Conservation (phyloP, 257 asterid genomes). For the Nicotiana attenuata region DNA sequence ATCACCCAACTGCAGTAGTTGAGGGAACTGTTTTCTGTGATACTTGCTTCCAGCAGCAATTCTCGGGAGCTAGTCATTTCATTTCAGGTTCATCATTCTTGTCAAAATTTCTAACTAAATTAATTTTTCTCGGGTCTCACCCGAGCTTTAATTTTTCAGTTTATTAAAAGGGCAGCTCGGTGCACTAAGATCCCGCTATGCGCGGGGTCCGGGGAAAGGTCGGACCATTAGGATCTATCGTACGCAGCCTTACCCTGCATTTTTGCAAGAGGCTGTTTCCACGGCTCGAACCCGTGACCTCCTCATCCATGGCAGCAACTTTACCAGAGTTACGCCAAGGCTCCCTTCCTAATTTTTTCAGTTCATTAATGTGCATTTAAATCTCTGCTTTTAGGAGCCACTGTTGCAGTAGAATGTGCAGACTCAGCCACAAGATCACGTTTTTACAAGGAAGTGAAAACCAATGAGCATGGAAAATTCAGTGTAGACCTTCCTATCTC, state of each 20-base stretch:
- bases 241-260: too few species aligned
- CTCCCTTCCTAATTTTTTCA: background rate
- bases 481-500: constrained; percentile 55
- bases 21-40: constrained; percentile 11
- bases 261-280: too few species aligned
- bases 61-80: constrained; percentile 30
- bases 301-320: too few species aligned
- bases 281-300: too few species aligned
- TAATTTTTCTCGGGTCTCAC: background rate
- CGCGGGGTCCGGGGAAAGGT: too few species aligned
- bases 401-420: constrained; percentile 69
- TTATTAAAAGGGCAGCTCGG: background rate
- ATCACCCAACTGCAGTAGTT: constrained; percentile 8
- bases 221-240: too few species aligned
- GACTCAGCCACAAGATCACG: constrained; percentile 17
- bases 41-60: constrained; percentile 17
- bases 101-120: background rate
- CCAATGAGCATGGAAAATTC: constrained; percentile 70
- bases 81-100: constrained; percentile 48
- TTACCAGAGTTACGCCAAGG: too few species aligned
- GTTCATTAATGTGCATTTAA: background rate
- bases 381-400: constrained; percentile 47
- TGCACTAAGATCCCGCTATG: too few species aligned
- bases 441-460: constrained; percentile 46
- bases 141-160: background rate